Evolutionary conservation across 2,329 filamentous ascomycete species (phyloP), one percentile per base, ranked within the genome.

Genomic region (Calonectria leucothoes): DNA sequence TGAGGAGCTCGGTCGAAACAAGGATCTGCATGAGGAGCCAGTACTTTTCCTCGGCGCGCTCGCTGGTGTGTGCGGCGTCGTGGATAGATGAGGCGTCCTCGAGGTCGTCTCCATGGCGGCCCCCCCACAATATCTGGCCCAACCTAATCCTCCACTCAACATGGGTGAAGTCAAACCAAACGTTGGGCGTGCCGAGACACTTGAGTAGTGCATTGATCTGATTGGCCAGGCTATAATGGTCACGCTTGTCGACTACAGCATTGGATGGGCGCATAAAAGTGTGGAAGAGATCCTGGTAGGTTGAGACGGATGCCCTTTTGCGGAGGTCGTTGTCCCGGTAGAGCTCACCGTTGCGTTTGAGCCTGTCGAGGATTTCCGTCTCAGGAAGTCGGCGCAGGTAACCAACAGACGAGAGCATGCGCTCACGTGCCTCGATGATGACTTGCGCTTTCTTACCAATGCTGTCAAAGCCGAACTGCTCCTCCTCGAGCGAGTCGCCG

Each of bases 71-170:
- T 27, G 86, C 85, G 25, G 86, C 86, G 72, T 90, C 88, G 63
- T 87, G 86, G 59, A 89, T 87, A 14, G 87, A 86, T n/a, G 88
- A 86, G 27, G 87, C 87, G 71, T 91, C 90, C 52, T 88, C 87
- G n/a, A 88, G 76, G 59, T 88, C 86, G 75, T 90, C 89, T 51
- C 89, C 88, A 31, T 87, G 81, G 7, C 86, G 84, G 20, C 86
- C 84, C 20, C 89, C 92, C 93, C 93, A 95, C 2, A 95, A 83
- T 51, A 95, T 88, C 82, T 94, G 93, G 8, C 93, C 93, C 1
- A 95, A 86, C 15, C 93, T 88, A 71, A 95, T 93, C 45, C 93
- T 89, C 93, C 93, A 95, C 81, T 95, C 93, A 8, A 95, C 91
- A 37, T 92, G 88, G 25, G 92, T 93, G 76, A 95, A 93, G 82